phyloP scores from a whole-genome alignment of 257 asterid genomes.

The Primulina eburnea region DNA sequence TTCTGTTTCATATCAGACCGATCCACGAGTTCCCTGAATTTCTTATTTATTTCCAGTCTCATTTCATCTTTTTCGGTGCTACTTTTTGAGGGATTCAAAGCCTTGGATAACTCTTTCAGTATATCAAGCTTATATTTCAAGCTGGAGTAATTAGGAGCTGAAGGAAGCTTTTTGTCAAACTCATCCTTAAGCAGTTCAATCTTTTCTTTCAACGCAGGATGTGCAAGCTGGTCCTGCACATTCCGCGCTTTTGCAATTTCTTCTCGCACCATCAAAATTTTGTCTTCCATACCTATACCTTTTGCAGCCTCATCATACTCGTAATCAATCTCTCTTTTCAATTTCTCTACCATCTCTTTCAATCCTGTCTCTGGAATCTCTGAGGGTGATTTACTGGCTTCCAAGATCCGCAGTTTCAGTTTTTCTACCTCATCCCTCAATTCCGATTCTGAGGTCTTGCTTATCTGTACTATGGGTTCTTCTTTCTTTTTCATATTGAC shows the following conservation, averaged over 20 bases:
- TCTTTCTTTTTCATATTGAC: constrained; percentile 69
- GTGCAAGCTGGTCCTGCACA: constrained; percentile 41
- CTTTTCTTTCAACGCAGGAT: constrained; percentile 52
- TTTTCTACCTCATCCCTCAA: constrained; percentile 62
- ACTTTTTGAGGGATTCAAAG: constrained; percentile 36
- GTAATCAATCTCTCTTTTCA: constrained; percentile 50
- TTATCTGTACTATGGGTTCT: constrained; percentile 40
- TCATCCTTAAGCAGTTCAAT: constrained; percentile 53
- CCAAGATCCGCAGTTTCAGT: constrained; percentile 50
- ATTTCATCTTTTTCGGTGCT: constrained; percentile 36
- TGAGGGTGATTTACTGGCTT: constrained; percentile 44
- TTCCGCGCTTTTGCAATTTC: constrained; percentile 58
- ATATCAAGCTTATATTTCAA: constrained; percentile 51
- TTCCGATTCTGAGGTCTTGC: constrained; percentile 44
- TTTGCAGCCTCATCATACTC: constrained; percentile 70
- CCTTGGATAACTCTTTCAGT: constrained; percentile 51
- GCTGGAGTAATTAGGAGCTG: constrained; percentile 63
- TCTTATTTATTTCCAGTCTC: constrained; percentile 52
- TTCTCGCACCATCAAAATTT: constrained; percentile 49
- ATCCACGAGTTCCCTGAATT: constrained; percentile 43
- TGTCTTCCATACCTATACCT: constrained; percentile 60
- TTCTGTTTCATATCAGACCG: constrained; percentile 55
- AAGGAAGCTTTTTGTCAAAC: constrained; percentile 49
- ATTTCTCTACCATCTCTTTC: constrained; percentile 48
- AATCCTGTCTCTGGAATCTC: constrained; percentile 34